Base-by-base conservation (phyloP, 768 basidiomycete genomes). In the Rhodotorula paludigena region DNA sequence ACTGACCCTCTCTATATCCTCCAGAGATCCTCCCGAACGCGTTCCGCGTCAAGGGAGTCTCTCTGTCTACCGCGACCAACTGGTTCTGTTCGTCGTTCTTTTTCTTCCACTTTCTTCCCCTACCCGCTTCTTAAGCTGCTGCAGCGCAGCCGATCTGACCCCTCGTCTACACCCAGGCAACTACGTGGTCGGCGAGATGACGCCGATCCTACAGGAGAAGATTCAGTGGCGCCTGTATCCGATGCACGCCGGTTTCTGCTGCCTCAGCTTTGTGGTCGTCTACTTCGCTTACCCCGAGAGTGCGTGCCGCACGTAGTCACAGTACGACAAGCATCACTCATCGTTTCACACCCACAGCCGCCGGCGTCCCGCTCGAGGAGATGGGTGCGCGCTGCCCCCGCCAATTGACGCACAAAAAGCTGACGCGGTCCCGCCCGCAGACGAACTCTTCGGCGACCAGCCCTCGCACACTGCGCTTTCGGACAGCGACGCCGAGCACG, bases 11-110 rank as follows among this genome's bases (percentile, higher is more conserved):
- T 32, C 32, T 35, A 45, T 1, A 21, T 21, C 14, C 41, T 42
- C 28, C 47, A 44, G 75, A 80, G 87, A 94, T 97, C 77, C 87
- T 97, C 84, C 92, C 92, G 18, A 82, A 92, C 49, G 82, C 86
- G 25, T 84, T 93, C 74, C 85, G 94, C 45, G 92, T 91, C 18
- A 96, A 96, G 80, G 93, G 92, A n/a, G 92, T 96, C 32, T 93
- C 90, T 12, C 75, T 96, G 41, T 94, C 91, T 0, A 96, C 93
- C 9, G 91, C 91, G 21, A 93, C 90, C 18, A 75, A 75, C 47
- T 75, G 74, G 14, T 36, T 42, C 63, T 25, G 79, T 79, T 51
- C 71, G 78, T 72, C 39, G 32, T 35, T 42, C 10, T 21, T 21
- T n/a, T 5, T 5, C 6, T 5, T 44, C 21, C 1, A 23, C n/a